These are phyloP conservation scores for Chlorella ohadii DNA, from an alignment of 139 green algal genomes.

Conservation along the genomic window DNA sequence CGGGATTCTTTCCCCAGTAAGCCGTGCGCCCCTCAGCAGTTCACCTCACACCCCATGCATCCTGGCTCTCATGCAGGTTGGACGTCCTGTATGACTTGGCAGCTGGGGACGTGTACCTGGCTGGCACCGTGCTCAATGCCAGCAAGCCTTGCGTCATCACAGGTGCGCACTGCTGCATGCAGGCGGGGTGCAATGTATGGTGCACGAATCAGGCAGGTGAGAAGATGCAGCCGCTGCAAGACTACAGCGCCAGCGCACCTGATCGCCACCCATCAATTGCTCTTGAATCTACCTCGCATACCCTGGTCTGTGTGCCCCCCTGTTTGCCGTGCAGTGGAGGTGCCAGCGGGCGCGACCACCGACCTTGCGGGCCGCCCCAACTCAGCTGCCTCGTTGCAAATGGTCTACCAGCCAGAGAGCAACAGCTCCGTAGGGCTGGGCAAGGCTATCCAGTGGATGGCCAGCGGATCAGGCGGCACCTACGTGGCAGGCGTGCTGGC, in stretches of 20 bases:
- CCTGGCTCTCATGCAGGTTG: not conserved
- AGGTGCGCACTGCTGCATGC: too few species aligned
- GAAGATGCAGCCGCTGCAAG: too few species aligned
- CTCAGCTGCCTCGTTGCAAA: not conserved
- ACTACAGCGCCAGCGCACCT: too few species aligned
- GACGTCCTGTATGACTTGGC: slow-evolving; percentile 5
- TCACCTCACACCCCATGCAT: too few species aligned
- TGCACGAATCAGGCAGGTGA: too few species aligned
- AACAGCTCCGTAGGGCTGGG: not conserved
- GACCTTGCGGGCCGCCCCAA: not conserved
- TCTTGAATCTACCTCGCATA: too few species aligned
- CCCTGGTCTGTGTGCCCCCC: too few species aligned
- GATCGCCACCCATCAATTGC: too few species aligned
- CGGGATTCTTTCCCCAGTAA: too few species aligned
- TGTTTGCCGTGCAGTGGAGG: not conserved
- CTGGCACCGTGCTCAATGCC: not conserved
- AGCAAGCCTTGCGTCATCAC: too few species aligned
- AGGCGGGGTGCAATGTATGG: too few species aligned
- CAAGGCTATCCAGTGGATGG: not conserved
- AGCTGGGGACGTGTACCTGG: not conserved
- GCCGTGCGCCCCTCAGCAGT: too few species aligned
- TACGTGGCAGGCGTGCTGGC: not conserved
- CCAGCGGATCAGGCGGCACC: not conserved
- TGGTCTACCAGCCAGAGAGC: not conserved
- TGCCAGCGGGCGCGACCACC: not conserved